These are phyloP conservation scores for Orychophragmus violaceus DNA, from an alignment of 345 rosid genomes.

Conservation along the genomic window DNA sequence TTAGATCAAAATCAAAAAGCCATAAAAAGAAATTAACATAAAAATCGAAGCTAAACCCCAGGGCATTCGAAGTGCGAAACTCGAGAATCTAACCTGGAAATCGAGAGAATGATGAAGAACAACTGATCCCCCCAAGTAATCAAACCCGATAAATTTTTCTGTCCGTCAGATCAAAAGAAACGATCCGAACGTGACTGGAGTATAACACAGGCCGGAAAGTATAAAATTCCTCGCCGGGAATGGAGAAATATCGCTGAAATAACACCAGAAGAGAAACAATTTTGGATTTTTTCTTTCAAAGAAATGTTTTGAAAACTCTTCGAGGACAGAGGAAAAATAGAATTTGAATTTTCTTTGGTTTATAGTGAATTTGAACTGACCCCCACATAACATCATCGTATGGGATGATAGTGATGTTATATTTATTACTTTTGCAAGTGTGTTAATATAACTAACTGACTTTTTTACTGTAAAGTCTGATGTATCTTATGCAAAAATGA, in stretches of 20 bases:
- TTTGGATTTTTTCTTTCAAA: not conserved
- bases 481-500: not conserved
- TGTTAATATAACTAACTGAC: not conserved
- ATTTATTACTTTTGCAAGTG: not conserved
- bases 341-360: not conserved
- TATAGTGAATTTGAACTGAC: too few species aligned
- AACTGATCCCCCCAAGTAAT: not conserved
- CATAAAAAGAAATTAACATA: not conserved
- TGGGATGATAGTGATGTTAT: conserved; percentile 8
- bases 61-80: too few species aligned
- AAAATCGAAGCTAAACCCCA: not conserved
- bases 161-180: not conserved
- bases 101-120: conserved; percentile 1
- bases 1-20: too few species aligned
- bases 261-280: not conserved
- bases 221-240: not conserved
- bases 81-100: too few species aligned
- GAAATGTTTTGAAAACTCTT: not conserved
- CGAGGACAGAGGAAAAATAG: not conserved
- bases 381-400: conserved; percentile 19
- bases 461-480: not conserved
- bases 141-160: not conserved
- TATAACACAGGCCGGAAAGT: not conserved
- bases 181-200: not conserved
- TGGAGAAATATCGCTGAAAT: not conserved